Evolutionary conservation across 495 filamentous ascomycete genomes (phyloP).

Genomic region (Neurospora sp.): DNA sequence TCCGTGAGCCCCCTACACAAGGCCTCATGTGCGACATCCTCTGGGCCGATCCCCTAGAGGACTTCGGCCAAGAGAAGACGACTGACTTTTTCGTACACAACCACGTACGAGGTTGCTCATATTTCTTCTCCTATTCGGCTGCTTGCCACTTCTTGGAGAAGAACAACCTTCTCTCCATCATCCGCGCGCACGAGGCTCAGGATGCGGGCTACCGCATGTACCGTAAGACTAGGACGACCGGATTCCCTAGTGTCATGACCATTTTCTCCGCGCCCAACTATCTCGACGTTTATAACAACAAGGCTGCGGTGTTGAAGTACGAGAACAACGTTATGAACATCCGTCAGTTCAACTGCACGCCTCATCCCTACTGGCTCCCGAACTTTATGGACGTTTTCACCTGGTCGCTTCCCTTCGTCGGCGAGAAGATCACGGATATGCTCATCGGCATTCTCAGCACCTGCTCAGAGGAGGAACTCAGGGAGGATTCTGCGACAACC

Average conservation of each 20-base stretch:
- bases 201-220: conserved; percentile 99
- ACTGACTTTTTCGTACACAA: conserved; percentile 97
- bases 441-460: conserved; percentile 96
- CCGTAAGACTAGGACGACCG: conserved; percentile 92
- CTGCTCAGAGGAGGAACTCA: conserved; percentile 92
- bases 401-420: conserved; percentile 97
- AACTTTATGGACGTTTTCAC: conserved; percentile 99
- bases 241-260: conserved; percentile 98
- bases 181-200: conserved; percentile 97
- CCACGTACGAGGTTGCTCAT: conserved; percentile 95
- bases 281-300: conserved; percentile 99
- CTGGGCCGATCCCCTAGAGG: conserved; percentile 97
- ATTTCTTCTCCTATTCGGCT: conserved; percentile 98
- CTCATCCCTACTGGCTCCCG: conserved; percentile 97
- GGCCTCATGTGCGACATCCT: conserved; percentile 98
- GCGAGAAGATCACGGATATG: conserved; percentile 99
- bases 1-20: conserved; percentile 93
- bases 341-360: conserved; percentile 97
- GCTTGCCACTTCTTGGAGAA: conserved; percentile 97
- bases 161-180: conserved; percentile 95
- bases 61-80: conserved; percentile 97
- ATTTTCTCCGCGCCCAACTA: conserved; percentile 99
- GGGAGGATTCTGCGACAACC: conserved; percentile 53
- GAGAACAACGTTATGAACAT: conserved; percentile 99
- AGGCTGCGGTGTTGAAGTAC: conserved; percentile 95